phyloP scores from a whole-genome alignment of 257 asterid genomes.

The Penstemon newberryi region DNA sequence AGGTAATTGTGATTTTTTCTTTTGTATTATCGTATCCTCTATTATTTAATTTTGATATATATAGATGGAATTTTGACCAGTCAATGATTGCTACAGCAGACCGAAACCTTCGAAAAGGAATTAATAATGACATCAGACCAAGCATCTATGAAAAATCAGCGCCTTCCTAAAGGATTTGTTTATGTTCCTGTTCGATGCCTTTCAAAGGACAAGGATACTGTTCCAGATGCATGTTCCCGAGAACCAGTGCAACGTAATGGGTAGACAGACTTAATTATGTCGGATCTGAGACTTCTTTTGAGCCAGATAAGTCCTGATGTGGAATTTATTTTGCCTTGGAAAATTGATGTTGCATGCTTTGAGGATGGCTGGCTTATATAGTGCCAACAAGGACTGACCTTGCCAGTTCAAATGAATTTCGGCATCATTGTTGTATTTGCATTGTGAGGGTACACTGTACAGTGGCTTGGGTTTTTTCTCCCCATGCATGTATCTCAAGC shows the following conservation, averaged over 20 bases:
- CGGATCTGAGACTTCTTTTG: slow-evolving; percentile 7
- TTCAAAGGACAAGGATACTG: slow-evolving; percentile 67
- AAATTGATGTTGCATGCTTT: neutral
- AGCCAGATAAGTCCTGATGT: slow-evolving; percentile 6
- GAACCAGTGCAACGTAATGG: slow-evolving; percentile 50
- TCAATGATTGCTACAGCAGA: slow-evolving; percentile 45
- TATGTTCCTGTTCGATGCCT: slow-evolving; percentile 77
- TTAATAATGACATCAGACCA: slow-evolving; percentile 91
- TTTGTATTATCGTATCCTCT: neutral
- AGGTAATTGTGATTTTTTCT: slow-evolving; percentile 8
- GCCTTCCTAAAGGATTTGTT: slow-evolving; percentile 84
- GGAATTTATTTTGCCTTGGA: slow-evolving; percentile 27
- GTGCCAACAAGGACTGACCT: slow-evolving; percentile 13
- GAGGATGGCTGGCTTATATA: slow-evolving; percentile 22
- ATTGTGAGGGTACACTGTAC: slow-evolving; percentile 34
- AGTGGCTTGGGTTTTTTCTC: slow-evolving; percentile 42
- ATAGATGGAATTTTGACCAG: slow-evolving; percentile 25
- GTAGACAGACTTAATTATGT: slow-evolving; percentile 23
- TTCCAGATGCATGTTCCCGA: slow-evolving; percentile 44
- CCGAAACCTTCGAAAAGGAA: slow-evolving; percentile 82
- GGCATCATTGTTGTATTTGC: slow-evolving; percentile 44
- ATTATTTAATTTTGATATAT: slow-evolving; percentile 2
- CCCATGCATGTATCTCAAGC: slow-evolving; percentile 44
- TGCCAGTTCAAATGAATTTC: slow-evolving; percentile 25
- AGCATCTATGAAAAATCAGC: slow-evolving; percentile 84